phyloP scores from a whole-genome alignment of 2,329 filamentous ascomycete species.

The Penicillium oxalicum region DNA sequence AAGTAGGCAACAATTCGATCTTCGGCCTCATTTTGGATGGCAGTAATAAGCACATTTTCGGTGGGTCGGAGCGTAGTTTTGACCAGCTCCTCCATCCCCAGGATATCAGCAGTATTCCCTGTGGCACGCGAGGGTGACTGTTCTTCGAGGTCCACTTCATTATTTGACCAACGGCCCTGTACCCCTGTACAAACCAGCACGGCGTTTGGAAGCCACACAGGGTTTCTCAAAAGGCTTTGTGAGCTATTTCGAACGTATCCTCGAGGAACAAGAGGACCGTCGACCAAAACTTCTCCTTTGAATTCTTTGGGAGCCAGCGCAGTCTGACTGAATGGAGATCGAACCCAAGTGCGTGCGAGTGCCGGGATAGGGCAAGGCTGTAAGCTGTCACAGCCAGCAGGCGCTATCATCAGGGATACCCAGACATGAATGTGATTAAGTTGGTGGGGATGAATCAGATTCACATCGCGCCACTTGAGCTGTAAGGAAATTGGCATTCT shows the following conservation, averaged over 20 bases:
- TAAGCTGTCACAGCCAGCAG: neutral
- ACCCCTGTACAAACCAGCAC: neutral
- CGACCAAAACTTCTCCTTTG: constrained; percentile 4
- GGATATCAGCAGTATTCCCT: too few relatives aligned
- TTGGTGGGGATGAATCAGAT: neutral
- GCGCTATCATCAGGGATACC: neutral
- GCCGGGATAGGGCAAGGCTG: neutral
- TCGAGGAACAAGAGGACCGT: constrained; percentile 2
- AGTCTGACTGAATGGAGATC: neutral
- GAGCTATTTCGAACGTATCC: neutral
- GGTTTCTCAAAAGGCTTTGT: neutral
- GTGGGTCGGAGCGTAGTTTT: too few relatives aligned
- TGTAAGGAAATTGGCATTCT: neutral
- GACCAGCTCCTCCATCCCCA: too few relatives aligned
- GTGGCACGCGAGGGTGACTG: too few relatives aligned
- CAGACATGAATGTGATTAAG: neutral
- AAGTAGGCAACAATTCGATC: too few relatives aligned
- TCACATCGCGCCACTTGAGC: neutral
- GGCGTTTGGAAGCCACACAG: neutral
- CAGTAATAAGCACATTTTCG: too few relatives aligned
- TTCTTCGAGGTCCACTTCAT: neutral
- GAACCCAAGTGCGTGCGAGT: constrained; percentile 1
- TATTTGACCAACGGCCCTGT: neutral
- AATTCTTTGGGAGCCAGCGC: neutral
- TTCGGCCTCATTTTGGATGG: too few relatives aligned